A percentile compares a stretch with the other conserved stretches of the same genome.
Conservation (phyloP, 495 filamentous ascomycete genomes). For the Penicillium taxi region DNA sequence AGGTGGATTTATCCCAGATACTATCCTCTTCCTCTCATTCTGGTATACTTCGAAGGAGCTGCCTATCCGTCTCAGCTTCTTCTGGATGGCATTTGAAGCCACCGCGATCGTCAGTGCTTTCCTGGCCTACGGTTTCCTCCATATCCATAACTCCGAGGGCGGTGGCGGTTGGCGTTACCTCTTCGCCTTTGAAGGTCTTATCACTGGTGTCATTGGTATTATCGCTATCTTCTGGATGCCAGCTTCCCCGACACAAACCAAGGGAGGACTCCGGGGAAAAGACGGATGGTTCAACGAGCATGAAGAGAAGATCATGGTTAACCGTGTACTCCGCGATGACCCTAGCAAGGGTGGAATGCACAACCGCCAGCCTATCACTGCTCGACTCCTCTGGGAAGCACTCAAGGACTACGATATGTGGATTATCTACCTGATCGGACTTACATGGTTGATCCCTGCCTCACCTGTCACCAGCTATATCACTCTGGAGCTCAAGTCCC, state of each 20-base stretch:
- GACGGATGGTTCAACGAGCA: conserved; percentile 63
- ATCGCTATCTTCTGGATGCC: conserved; percentile 56
- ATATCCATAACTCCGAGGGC: conserved; percentile 29
- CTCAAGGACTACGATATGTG: conserved; percentile 49
- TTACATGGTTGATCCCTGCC: conserved; percentile 22
- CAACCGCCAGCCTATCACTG: conserved; percentile 47
- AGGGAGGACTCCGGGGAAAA: conserved; percentile 53
- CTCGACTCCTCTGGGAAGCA: conserved; percentile 38
- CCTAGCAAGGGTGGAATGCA: conserved; percentile 62
- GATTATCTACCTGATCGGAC: conserved; percentile 47
- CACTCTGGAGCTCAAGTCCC: conserved; percentile 4
- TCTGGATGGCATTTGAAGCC: conserved; percentile 53
- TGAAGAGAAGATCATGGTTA: conserved; percentile 59
- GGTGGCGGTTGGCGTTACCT: conserved; percentile 32
- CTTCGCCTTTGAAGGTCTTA: conserved; percentile 16
- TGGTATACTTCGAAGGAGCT: conserved; percentile 63
- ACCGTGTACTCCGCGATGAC: conserved; percentile 65
- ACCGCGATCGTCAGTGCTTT: conserved; percentile 41
- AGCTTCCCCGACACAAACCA: conserved; percentile 56
- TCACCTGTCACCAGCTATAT: conserved; percentile 7
- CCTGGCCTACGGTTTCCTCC: conserved; percentile 43
- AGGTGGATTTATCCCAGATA: conserved; percentile 45
- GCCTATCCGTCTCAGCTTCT: conserved; percentile 51
- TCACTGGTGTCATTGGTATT: conserved; percentile 52
- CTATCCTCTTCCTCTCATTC: conserved; percentile 59